Evolutionary conservation across 2,329 filamentous ascomycete genomes (phyloP), one percentile per base, ranked within the genome.

Genomic region (Waltergamsia citrina): DNA sequence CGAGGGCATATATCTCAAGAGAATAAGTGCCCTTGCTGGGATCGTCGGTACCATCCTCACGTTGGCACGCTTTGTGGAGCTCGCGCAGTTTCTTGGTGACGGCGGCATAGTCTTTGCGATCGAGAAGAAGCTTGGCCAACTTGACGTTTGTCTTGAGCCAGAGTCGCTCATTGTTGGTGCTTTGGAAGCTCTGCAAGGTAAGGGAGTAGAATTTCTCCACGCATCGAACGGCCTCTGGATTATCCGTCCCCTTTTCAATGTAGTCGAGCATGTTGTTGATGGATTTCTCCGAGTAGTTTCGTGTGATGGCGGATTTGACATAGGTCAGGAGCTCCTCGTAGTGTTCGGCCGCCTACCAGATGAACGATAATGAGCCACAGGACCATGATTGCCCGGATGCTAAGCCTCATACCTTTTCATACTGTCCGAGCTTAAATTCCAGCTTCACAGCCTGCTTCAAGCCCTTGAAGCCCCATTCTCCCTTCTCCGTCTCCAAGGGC

Each of bases 111-210:
- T 95, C 84, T 54, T 92, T 93, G 42, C 87, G 81, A 46, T 94
- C 90, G 19, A 98, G 71, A 61, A 90, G 85, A 12, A 98, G 71
- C 53, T 88, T 86, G 25, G 86, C 85, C 16, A 96, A 74, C 65
- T 98, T 98, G 56, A 95, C 93, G 56, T 94, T 96, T 5, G 92
- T 98, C 68, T 96, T 96, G 38, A 98, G 71, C 86, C 90, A 96
- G 35, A 98, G 65, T 42, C 92, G 77, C 62, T 98, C 92, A 55
- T 96, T 96, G 62, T 96, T 96, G 24, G 88, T 95, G 56, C 78
- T 92, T 58, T 96, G 88, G 62, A 98, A 96, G 38, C 90, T 94
- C 46, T 87, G 74, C 12, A 98, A 77, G 2, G 92, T 98, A 46
- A 92, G 67, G 2, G 85, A 90, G 60, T 96, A 98, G 66, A 98